Conservation (phyloP, 345 rosid genomes). For the Viola odorata region DNA sequence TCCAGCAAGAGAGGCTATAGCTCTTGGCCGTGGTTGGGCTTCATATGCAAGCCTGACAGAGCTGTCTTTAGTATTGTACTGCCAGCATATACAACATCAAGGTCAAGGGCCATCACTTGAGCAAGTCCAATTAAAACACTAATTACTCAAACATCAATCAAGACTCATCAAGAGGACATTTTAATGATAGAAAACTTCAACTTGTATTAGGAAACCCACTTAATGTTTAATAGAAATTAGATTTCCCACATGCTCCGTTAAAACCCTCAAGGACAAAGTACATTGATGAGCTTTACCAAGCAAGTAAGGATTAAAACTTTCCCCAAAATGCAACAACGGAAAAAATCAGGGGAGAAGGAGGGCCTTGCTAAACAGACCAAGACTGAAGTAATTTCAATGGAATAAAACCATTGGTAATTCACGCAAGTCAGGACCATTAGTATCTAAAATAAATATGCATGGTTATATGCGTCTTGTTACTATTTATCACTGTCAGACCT, state of each 20-base stretch:
- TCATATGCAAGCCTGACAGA: constrained; percentile 87
- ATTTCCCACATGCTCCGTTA: no score
- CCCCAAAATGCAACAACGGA: no score
- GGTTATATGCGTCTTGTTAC: background rate
- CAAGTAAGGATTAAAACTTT: no score
- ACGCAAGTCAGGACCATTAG: background rate
- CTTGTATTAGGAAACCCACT: no score
- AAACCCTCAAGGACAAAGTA: no score
- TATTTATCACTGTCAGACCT: background rate
- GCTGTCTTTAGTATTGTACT: constrained; percentile 93
- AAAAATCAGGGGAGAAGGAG: background rate
- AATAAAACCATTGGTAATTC: background rate
- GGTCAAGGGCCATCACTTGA: background rate
- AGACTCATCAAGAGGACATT: no score
- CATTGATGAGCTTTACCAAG: no score
- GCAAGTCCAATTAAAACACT: no score
- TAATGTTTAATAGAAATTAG: no score
- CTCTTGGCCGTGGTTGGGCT: constrained; percentile 91
- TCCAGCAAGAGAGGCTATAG: constrained; percentile 65
- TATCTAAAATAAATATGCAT: background rate
- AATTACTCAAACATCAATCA: no score
- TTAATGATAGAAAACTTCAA: no score
- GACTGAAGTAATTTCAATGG: background rate
- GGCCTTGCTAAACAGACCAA: background rate
- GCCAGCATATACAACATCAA: constrained; percentile 20